These are phyloP conservation scores for Crotalaria pallida DNA, from an alignment of 306 rosid genomes.

Conservation along the genomic window DNA sequence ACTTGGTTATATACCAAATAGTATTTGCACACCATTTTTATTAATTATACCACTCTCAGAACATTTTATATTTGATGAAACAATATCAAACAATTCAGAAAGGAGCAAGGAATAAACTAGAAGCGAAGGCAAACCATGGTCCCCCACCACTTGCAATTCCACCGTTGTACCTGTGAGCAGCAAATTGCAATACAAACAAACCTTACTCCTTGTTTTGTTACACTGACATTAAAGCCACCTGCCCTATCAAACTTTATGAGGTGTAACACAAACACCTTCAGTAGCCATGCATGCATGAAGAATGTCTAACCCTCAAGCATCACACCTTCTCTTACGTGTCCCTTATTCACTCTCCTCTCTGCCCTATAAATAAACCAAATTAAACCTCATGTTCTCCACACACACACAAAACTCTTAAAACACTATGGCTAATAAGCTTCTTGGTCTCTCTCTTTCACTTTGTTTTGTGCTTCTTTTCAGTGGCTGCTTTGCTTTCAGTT, in stretches of 20 bases:
- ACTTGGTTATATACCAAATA: too few species aligned
- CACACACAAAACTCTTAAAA: slow-evolving; percentile 21
- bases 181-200: slow-evolving; percentile 1
- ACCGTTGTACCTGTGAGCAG: neutral
- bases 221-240: slow-evolving; percentile 22
- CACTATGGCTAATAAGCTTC: slow-evolving; percentile 51
- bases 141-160: neutral
- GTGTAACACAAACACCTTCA: slow-evolving; percentile 25
- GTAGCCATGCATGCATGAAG: slow-evolving; percentile 44
- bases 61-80: neutral
- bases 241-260: slow-evolving; percentile 16
- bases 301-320: slow-evolving; percentile 32
- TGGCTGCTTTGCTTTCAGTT: slow-evolving; percentile 19
- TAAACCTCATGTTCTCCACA: slow-evolving; percentile 19
- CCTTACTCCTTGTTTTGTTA: neutral
- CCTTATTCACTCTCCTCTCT: neutral
- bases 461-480: slow-evolving; percentile 37
- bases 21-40: neutral
- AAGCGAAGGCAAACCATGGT: neutral
- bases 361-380: slow-evolving; percentile 15
- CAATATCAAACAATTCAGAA: neutral
- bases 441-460: slow-evolving; percentile 34
- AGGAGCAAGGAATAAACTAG: neutral
- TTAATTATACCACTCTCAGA: too few species aligned
- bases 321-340: slow-evolving; percentile 30